Base-by-base conservation (phyloP, 768 basidiomycete species). In the Russula emetica region DNA sequence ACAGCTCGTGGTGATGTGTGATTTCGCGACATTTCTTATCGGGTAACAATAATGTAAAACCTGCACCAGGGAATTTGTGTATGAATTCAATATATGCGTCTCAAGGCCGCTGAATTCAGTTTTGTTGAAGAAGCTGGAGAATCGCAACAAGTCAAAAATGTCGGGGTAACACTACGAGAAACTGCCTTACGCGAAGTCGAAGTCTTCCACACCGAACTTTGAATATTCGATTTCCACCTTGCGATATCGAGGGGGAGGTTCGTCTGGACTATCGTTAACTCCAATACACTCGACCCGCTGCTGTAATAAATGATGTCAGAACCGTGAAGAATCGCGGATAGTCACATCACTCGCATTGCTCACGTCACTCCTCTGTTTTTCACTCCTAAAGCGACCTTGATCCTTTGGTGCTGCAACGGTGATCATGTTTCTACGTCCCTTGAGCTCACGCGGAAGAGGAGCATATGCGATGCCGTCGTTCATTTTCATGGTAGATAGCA, bases 221-320 rank as follows among this genome's bases (percentile, higher is more conserved):
- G 92, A 95, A 73, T 99, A 99, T 74, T 95, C 93, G 70, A 99
- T 99, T 75, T 98, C 95, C 18, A 97, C 94, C 70, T 87, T 88
- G 62, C 90, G 86, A 73, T 97, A 99, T 64, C 86, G 82, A 60
- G 82, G 83, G 0, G 95, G 92, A 54, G 94, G 83, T 32, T 84
- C 81, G 42, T 82, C 84, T 32, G 78, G 79, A 22, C 74, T 76
- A 57, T 82, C 78, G 60, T 85, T 84, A 56, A 80, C 5, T 75
- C 74, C 26, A 82, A 77, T n/a, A 78, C 78, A 24, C 34, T 85
- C 83, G 7, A 80, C 78, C 40, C 84, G 85, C 9, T 76, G 62
- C 85, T 85, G 67, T 61, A 59, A 38, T 8, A 32, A 47, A 42
- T 62, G 32, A 5, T 20, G 38, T 58, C 51, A 42, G 30, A 42